Conservation (phyloP, 179 eudicot genomes). For the Beta lomatogona region DNA sequence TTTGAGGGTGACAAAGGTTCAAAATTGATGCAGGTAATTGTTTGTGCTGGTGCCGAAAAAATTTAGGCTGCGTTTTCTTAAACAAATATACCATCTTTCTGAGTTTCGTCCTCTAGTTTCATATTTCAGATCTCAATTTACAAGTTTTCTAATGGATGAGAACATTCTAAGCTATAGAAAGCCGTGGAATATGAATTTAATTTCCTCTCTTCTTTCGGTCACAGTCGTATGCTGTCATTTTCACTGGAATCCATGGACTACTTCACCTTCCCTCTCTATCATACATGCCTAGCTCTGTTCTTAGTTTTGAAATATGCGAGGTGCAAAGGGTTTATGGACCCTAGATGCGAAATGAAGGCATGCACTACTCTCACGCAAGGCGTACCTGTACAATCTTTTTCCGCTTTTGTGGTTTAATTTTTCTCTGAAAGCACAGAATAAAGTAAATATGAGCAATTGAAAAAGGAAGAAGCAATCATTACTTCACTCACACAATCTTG, state of each 20-base stretch:
- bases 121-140: neutral
- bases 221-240: neutral
- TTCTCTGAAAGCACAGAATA: too few species aligned
- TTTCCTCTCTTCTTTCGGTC: neutral
- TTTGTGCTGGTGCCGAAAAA: conserved; percentile 6
- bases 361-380: too few species aligned
- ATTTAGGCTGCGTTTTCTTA: neutral
- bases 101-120: neutral
- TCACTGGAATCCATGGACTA: neutral
- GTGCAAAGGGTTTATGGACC: too few species aligned
- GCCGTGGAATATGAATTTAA: neutral
- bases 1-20: conserved; percentile 73
- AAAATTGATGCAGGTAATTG: conserved; percentile 78
- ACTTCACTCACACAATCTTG: too few species aligned
- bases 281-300: neutral
- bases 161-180: neutral
- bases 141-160: neutral
- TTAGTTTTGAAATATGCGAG: neutral
- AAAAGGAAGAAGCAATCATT: too few species aligned
- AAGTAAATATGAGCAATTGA: too few species aligned
- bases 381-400: too few species aligned
- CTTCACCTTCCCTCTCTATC: neutral
- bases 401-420: too few species aligned
- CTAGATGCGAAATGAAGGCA: too few species aligned
- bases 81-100: neutral